Conservation (phyloP, 2,329 filamentous ascomycete species). For the Cucurbitaria berberidis region DNA sequence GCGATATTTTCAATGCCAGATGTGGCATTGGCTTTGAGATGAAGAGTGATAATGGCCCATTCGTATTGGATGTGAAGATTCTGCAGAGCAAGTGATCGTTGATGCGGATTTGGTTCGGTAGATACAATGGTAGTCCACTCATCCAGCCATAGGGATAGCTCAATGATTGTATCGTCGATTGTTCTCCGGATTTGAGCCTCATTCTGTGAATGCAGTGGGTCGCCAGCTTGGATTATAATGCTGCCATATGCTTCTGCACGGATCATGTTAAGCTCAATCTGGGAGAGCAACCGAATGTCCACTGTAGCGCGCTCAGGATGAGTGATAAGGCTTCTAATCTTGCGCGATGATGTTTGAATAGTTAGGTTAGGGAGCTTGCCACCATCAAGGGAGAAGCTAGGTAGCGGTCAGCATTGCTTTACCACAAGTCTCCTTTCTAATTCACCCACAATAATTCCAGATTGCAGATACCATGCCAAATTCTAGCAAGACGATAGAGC, state of each 20-base stretch:
- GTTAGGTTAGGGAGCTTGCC: slow-evolving; percentile 53
- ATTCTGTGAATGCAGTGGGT: slow-evolving; percentile 15
- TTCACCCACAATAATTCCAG: slow-evolving; percentile 53
- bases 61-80: slow-evolving; percentile 61
- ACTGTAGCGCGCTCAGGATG: slow-evolving; percentile 54
- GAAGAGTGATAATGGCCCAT: slow-evolving; percentile 61
- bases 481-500: slow-evolving; percentile 49
- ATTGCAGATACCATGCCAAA: slow-evolving; percentile 61
- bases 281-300: slow-evolving; percentile 60
- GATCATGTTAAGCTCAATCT: slow-evolving; percentile 58
- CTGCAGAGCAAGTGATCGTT: slow-evolving; percentile 39
- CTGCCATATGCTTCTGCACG: slow-evolving; percentile 39
- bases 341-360: slow-evolving; percentile 47
- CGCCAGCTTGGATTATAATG: slow-evolving; percentile 18
- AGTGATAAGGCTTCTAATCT: slow-evolving; percentile 55
- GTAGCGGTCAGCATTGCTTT: slow-evolving; percentile 1
- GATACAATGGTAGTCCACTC: slow-evolving; percentile 43
- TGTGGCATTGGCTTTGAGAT: slow-evolving; percentile 58
- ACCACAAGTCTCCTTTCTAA: background rate
- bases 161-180: slow-evolving; percentile 30
- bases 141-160: slow-evolving; percentile 51
- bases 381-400: slow-evolving; percentile 53
- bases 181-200: slow-evolving; percentile 28
- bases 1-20: slow-evolving; percentile 59
- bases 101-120: slow-evolving; percentile 14